Conservation (phyloP, 495 filamentous ascomycete species). For the Penicillium atrosanguineum region DNA sequence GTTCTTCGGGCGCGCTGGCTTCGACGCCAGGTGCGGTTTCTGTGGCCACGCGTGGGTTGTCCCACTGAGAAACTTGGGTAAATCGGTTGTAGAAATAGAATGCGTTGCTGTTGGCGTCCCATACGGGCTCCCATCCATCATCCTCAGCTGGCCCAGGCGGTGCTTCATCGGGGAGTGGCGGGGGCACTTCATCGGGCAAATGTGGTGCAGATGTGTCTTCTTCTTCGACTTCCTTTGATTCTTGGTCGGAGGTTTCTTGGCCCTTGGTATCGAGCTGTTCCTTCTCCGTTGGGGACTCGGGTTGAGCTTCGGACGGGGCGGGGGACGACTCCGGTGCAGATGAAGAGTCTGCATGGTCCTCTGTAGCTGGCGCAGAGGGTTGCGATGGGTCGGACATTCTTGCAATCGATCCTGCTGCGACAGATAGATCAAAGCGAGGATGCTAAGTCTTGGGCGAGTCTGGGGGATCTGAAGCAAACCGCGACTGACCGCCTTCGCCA, state of each 20-base stretch:
- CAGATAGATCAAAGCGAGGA: not conserved
- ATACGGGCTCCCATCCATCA: constrained; percentile 87
- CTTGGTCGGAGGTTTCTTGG: constrained; percentile 5
- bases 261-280: not conserved
- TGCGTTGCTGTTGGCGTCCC: constrained; percentile 66
- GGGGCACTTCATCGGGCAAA: constrained; percentile 49
- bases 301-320: not conserved
- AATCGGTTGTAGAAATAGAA: constrained; percentile 92
- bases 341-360: not conserved
- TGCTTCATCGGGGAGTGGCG: constrained; percentile 52
- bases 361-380: not conserved
- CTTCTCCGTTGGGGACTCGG: constrained; percentile 1
- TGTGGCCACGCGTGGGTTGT: constrained; percentile 77
- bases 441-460: not conserved
- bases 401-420: constrained; percentile 5
- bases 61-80: constrained; percentile 75
- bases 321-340: constrained; percentile 7
- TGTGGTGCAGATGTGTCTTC: constrained; percentile 40
- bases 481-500: constrained; percentile 1
- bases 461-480: not conserved
- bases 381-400: constrained; percentile 15
- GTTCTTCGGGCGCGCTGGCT: constrained; percentile 13
- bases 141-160: constrained; percentile 54
- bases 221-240: constrained; percentile 14
- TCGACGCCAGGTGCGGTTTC: constrained; percentile 26